phyloP scores from a whole-genome alignment of 495 filamentous ascomycete genomes.

The Daldinia childiae region DNA sequence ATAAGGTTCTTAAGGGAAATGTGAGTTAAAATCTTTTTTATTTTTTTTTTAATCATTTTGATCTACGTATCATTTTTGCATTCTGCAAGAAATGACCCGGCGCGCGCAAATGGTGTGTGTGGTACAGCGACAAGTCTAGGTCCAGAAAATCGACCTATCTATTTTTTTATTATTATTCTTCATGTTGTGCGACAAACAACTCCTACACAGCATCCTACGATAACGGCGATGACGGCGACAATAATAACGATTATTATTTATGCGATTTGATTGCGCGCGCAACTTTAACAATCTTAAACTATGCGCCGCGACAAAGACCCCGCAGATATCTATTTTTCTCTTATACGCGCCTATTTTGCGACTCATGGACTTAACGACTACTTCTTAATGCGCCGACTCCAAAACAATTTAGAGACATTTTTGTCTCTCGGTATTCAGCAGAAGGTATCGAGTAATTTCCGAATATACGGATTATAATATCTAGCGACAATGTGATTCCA shows the following conservation, averaged over 20 bases:
- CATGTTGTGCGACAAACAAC: slow-evolving; percentile 28
- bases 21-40: slow-evolving; percentile 26
- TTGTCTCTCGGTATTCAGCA: not conserved
- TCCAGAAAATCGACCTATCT: slow-evolving; percentile 11
- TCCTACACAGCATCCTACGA: slow-evolving; percentile 8
- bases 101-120: slow-evolving; percentile 39
- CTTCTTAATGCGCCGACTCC: slow-evolving; percentile 22
- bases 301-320: not conserved
- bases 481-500: slow-evolving; percentile 10
- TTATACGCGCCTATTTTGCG: slow-evolving; percentile 7
- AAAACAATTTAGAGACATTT: not conserved
- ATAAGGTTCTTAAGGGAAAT: slow-evolving; percentile 22
- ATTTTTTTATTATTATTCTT: slow-evolving; percentile 11
- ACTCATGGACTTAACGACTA: slow-evolving; percentile 19
- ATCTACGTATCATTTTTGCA: slow-evolving; percentile 14
- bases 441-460: not conserved
- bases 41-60: slow-evolving; percentile 5
- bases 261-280: slow-evolving; percentile 14
- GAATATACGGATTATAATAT: not conserved
- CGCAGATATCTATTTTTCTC: not conserved
- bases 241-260: not conserved
- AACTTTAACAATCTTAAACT: not conserved
- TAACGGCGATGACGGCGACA: slow-evolving; percentile 2
- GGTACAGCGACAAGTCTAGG: slow-evolving; percentile 33
- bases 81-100: slow-evolving; percentile 22